These are phyloP conservation scores for Fusarium incarnatum DNA, from an alignment of 2,329 filamentous ascomycete species.

Conservation along the genomic window DNA sequence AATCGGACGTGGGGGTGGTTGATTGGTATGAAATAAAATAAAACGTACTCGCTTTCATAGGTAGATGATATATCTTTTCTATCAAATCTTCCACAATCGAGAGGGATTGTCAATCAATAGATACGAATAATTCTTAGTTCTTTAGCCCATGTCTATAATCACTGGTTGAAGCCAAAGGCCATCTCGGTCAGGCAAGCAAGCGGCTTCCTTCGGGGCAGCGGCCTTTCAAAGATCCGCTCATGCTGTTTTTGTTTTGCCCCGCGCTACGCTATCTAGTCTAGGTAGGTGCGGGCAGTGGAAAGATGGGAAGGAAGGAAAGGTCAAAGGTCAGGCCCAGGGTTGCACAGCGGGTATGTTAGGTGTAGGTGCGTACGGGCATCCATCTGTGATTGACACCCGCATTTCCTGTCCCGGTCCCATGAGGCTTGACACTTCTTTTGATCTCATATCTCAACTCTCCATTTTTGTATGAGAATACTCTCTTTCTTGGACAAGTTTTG, in stretches of 20 bases:
- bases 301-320: background rate
- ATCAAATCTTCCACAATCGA: background rate
- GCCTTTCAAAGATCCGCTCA: slow-evolving; percentile 46
- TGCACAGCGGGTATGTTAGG: background rate
- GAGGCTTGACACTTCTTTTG: slow-evolving; percentile 17
- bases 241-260: slow-evolving; percentile 15
- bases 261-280: slow-evolving; percentile 6
- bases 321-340: background rate
- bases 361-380: background rate
- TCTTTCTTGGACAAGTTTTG: background rate
- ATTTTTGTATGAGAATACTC: background rate
- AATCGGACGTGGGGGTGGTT: background rate
- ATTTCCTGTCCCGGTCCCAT: slow-evolving; percentile 31
- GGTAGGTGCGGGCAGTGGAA: background rate
- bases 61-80: background rate
- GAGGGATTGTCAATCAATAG: background rate
- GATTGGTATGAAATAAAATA: background rate
- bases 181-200: slow-evolving; percentile 6
- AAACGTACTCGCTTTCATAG: background rate
- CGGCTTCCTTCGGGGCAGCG: slow-evolving; percentile 39
- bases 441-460: slow-evolving; percentile 7
- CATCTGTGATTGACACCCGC: slow-evolving; percentile 5
- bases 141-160: background rate
- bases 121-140: background rate
- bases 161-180: background rate